phyloP scores from a whole-genome alignment of 225 moss, liverwort and hornwort species.

The Lunularia cruciata region DNA sequence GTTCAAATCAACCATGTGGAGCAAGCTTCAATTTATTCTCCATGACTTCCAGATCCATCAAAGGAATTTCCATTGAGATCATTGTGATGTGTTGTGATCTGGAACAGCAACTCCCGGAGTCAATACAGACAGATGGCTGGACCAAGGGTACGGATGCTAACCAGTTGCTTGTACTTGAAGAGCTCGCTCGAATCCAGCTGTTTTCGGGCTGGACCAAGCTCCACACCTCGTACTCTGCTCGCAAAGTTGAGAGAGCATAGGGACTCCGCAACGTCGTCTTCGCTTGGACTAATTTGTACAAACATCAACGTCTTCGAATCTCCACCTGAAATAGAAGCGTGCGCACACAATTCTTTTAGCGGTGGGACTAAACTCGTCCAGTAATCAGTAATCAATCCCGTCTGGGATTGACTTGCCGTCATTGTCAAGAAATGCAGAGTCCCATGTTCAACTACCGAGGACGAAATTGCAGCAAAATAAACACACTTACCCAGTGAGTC shows the following conservation, averaged over 20 bases:
- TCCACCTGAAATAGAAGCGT: conserved; percentile 90
- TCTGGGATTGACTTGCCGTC: no score
- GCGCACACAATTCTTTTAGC: no score
- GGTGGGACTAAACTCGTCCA: no score
- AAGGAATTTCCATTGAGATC: background rate
- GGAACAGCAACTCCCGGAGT: background rate
- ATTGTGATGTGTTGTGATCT: background rate
- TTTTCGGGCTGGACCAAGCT: conserved; percentile 89
- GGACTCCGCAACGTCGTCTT: conserved; percentile 77
- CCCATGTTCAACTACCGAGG: background rate
- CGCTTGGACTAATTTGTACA: conserved; percentile 92
- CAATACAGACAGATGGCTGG: background rate
- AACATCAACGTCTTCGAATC: conserved; percentile 96
- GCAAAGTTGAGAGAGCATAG: conserved; percentile 93
- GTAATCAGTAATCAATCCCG: no score
- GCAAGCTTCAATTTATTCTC: background rate
- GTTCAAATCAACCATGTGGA: background rate
- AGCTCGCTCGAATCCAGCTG: conserved; percentile 87
- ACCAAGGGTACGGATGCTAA: conserved; percentile 19
- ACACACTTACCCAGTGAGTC: conserved; percentile 72
- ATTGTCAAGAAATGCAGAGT: no score
- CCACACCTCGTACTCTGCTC: conserved; percentile 92
- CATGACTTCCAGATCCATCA: background rate
- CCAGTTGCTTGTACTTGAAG: conserved; percentile 96
- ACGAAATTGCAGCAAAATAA: background rate